Conservation (phyloP, 75 land plant species). For the Chamaecyparis obtusa region DNA sequence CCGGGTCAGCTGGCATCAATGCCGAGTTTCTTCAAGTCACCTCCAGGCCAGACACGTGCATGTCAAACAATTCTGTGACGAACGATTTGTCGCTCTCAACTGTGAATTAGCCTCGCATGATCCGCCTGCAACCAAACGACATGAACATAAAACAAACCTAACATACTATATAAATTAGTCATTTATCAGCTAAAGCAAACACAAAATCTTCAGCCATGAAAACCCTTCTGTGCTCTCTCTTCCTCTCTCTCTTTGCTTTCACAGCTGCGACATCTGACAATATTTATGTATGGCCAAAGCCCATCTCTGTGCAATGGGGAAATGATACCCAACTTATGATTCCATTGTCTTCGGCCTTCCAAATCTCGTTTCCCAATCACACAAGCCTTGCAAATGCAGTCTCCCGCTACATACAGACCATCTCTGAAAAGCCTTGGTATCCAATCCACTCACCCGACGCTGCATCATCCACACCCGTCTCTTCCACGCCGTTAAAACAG, state of each 20-base stretch:
- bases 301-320: conserved; percentile 32
- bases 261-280: neutral
- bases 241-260: neutral
- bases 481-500: conserved; percentile 17
- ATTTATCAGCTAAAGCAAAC: neutral
- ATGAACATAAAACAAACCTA: neutral
- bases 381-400: conserved; percentile 45
- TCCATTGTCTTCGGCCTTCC: conserved; percentile 33
- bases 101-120: no score
- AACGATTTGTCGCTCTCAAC: no score
- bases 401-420: conserved; percentile 30
- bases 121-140: no score
- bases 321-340: conserved; percentile 4
- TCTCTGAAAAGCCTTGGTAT: conserved; percentile 46
- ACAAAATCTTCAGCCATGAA: neutral
- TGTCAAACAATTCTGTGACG: no score
- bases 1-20: no score
- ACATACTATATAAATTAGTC: neutral
- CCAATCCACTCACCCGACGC: conserved; percentile 28
- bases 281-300: conserved; percentile 52
- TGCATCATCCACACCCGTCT: conserved; percentile 10
- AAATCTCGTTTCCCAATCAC: conserved; percentile 19
- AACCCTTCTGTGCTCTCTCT: neutral
- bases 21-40: no score
- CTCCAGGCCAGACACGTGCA: no score